These are phyloP conservation scores for Leishmania tropica DNA, from an alignment of 208 protist species.

Conservation along the genomic window DNA sequence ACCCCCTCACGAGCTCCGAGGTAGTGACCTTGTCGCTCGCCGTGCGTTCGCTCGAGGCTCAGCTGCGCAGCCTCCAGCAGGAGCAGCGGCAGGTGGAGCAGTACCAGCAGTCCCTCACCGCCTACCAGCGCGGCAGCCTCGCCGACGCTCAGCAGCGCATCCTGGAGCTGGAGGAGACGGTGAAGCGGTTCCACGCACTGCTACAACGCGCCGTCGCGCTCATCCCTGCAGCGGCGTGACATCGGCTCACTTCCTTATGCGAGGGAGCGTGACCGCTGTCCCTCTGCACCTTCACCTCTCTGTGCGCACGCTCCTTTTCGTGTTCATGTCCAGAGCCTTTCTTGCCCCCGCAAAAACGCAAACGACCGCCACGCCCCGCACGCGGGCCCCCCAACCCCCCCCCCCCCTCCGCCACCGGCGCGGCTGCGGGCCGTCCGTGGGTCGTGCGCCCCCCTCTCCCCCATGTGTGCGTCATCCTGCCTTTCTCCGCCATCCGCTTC, in stretches of 20 bases:
- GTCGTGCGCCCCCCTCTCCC: neutral
- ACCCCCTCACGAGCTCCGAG: constrained; percentile 21
- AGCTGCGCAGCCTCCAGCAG: constrained; percentile 18
- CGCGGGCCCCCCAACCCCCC: neutral
- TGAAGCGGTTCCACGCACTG: constrained; percentile 51
- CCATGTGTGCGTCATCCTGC: neutral
- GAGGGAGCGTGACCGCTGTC: too few species aligned
- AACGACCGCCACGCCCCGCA: neutral
- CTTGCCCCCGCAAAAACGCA: neutral
- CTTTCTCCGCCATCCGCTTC: too few species aligned
- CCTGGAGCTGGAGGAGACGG: constrained; percentile 57
- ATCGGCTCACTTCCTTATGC: neutral
- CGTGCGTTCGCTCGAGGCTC: constrained; percentile 20
- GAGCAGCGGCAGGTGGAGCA: constrained; percentile 31
- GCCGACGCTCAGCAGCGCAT: constrained; percentile 46
- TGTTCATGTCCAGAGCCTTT: neutral
- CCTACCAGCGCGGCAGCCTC: constrained; percentile 29
- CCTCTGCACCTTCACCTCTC: neutral
- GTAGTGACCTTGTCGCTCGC: constrained; percentile 10
- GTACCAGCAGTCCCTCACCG: constrained; percentile 12
- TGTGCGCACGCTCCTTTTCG: neutral
- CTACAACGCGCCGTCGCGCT: constrained; percentile 53
- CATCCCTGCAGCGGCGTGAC: constrained; percentile 31
- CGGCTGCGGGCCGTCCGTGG: too few species aligned
- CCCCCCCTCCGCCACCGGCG: neutral